Percentiles rank a stretch among this genome's conserved stretches.
These are phyloP conservation scores for Earliella scabrosa DNA, from an alignment of 1,284 basidiomycete genomes.

Conservation along the genomic window DNA sequence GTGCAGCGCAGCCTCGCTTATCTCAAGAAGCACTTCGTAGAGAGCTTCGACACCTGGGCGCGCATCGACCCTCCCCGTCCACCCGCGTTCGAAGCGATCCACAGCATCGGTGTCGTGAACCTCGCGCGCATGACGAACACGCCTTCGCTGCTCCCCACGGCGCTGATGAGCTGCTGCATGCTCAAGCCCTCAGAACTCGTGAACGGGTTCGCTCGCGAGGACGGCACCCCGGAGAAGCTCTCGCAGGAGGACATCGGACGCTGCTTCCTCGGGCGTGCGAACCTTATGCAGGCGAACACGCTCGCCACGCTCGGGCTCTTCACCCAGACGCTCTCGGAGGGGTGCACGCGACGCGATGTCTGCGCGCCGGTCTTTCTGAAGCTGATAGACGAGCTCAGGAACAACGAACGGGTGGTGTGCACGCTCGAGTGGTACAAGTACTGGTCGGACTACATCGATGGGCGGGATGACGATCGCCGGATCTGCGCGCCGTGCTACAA, in stretches of 20 bases:
- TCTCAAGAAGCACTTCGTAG: constrained; percentile 4
- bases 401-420: constrained; percentile 12
- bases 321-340: constrained; percentile 12
- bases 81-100: too few relatives aligned
- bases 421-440: constrained; percentile 5
- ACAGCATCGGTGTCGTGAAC: constrained; percentile 19
- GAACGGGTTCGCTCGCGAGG: constrained; percentile 11
- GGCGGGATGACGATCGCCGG: constrained; percentile 11
- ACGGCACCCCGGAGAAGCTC: constrained; percentile 11
- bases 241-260: constrained; percentile 12
- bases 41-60: not conserved
- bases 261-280: constrained; percentile 5
- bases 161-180: constrained; percentile 17
- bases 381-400: constrained; percentile 15
- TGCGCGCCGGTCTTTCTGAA: constrained; percentile 12
- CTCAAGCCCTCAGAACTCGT: constrained; percentile 5
- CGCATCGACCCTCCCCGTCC: too few relatives aligned
- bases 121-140: constrained; percentile 11
- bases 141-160: constrained; percentile 8
- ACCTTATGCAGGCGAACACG: not conserved
- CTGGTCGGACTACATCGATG: constrained; percentile 13
- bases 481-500: constrained; percentile 14
- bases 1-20: constrained; percentile 2
- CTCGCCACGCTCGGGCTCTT: constrained; percentile 10
- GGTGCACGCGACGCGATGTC: constrained; percentile 16